Base-by-base conservation (phyloP, 495 filamentous ascomycete genomes). In the Ascobolus immersus region DNA sequence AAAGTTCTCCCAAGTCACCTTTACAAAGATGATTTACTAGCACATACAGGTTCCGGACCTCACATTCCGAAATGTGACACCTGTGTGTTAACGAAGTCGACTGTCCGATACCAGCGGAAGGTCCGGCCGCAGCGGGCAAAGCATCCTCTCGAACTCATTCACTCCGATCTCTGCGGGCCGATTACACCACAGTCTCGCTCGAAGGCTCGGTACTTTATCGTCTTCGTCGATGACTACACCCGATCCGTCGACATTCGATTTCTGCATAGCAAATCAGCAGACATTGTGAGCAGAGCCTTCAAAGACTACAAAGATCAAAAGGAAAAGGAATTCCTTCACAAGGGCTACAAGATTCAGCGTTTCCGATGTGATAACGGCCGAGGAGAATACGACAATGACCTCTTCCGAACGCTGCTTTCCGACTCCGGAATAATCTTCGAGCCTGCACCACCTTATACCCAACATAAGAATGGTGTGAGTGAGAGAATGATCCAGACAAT, bases 341-440 rank as follows among this genome's bases (percentile, higher is more conserved):
- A 34, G 25, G 11, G 11, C 32, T n/a, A 34, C 32, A 34, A 34
- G 19, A 25, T 34, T 22, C 25, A 14, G 20, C 18, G 32, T 34
- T 8, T 33, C 3, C 6, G 31, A 33, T 21, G 17, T 20, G 15
- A 15, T 19, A 13, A 18, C 30, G 21, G 30, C 11, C 4, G 30
- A 32, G 13, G 21, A 12, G 9, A 19, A 33, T 8, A 19, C 15
- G 5, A 33, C 7, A 14, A 33, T 9, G 8, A 19, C 11, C 1
- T n/a, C 31, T 33, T 4, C 17, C 8, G 7, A 25, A n/a, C 8
- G n/a, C 23, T 8, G 7, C 8, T n/a, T 8, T 12, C 6, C 15
- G 6, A 12, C 25, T 28, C 6, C 6, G 6, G 25, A 28, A 2
- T 2, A 28, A 12, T 4, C 25, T 28, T n/a, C n/a, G n/a, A n/a